These are phyloP conservation scores for Hibiscus trionum DNA, from an alignment of 345 rosid genomes.

Conservation along the genomic window DNA sequence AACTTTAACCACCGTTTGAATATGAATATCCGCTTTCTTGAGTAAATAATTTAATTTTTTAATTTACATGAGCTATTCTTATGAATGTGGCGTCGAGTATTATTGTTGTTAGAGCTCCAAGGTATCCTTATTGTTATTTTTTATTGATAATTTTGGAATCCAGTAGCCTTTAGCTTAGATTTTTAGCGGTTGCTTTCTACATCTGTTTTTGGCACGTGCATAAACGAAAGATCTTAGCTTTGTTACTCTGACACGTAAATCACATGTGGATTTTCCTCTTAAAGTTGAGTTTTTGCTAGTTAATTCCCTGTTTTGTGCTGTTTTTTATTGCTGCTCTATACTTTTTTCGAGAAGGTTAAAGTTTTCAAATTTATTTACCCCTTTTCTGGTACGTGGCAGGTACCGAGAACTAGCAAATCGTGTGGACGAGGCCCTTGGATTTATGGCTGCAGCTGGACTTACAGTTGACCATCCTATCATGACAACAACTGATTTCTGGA, in stretches of 20 bases:
- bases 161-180: not conserved
- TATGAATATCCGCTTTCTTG: not conserved
- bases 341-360: not conserved
- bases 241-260: not conserved
- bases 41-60: not conserved
- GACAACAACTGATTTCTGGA: conserved; percentile 74
- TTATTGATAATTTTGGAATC: not conserved
- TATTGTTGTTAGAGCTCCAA: not conserved
- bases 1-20: no score
- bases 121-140: not conserved
- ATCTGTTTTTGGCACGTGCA: not conserved
- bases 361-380: not conserved
- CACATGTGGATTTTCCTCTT: not conserved
- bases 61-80: not conserved
- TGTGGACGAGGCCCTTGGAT: conserved; percentile 76
- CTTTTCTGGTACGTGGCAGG: conserved; percentile 24
- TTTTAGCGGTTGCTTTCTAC: not conserved
- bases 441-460: conserved; percentile 71
- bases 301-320: not conserved
- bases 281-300: not conserved
- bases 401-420: conserved; percentile 61
- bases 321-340: not conserved
- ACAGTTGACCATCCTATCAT: conserved; percentile 69
- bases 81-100: not conserved
- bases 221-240: not conserved